Evolutionary conservation across 768 basidiomycete genomes (phyloP), one percentile per base, ranked within the genome.

Genomic region (Russula griseocarnosa): DNA sequence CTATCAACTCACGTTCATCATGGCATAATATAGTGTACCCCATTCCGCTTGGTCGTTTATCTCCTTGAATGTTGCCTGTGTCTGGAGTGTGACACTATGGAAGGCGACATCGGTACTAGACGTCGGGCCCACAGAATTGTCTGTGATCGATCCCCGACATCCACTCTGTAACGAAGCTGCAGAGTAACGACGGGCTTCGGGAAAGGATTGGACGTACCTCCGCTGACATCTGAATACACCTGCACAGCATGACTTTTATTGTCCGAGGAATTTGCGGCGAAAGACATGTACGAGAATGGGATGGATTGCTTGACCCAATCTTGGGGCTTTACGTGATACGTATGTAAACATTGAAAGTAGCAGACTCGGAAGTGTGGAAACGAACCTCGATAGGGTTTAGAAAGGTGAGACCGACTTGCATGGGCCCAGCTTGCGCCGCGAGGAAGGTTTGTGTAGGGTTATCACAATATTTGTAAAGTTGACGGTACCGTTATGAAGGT

Each of bases 141-240:
- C 3, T 55, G n/a, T 14, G 5, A 32, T 47, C 66, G 62, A 28
- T 71, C 49, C 3, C 67, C 70, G 70, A 69, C 20, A 63, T 36
- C 72, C 72, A 73, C 46, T 73, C 72, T 53, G 64, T 26, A 40
- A 40, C 10, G 0, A 14, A 49, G 30, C 24, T 47, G 6, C 1
- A 7, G 40, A 16, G 13, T 22, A 38, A 44, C 13, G 13, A 50
- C 4, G 11, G 30, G 7, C 14, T 49, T n/a, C 42, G 13, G 13
- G 8, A 20, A 24, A 55, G n/a, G 38, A 52, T 3, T 7, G 0
- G 18, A 63, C 68, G 20, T 46, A 76, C 76, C 77, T 66, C 69
- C 75, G 54, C 73, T 77, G 50, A 79, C 73, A 61, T 79, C 78
- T 0, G 76, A 73, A 61, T 78, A 79, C 7, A 78, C 67, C 60